Evolutionary conservation across 2,329 filamentous ascomycete species (phyloP), one percentile per base, ranked within the genome.

Genomic region (Aquanectria penicillioides): DNA sequence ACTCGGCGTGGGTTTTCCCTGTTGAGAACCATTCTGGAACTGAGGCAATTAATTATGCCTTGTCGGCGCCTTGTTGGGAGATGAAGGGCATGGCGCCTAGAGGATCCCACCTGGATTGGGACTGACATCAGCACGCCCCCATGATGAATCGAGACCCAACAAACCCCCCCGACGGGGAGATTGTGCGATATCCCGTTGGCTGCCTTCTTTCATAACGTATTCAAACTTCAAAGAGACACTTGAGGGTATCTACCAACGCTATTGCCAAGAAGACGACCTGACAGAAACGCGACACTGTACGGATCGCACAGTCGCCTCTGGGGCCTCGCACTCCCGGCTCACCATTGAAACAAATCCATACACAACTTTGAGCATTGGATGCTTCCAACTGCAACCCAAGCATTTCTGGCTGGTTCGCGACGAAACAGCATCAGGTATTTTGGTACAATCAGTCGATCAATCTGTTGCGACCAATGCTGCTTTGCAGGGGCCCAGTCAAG

Each of bases 361-460:
- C 34, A 33, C 46, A 28, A 26, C 46, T 38, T 46, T 40, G 31
- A 50, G 56, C 57, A 59, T 40, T 37, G 49, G 26, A 53, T 47
- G 47, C 34, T 48, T 54, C 36, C 43, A 49, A 53, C 41, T 59
- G 56, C 49, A 65, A 58, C 48, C 47, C 48, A 40, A 48, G 38
- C 20, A 46, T 51, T 46, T 59, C 37, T 62, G 22, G 48, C 26
- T 64, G 49, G 58, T 60, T 61, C 56, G 18, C 48, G 43, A 59
- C 64, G 57, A 59, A 59, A 62, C 59, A 66, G 51, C 53, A 65
- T 66, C 66, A 62, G 52, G 55, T 66, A 66, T 64, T 59, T 62
- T 57, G 53, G 53, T 47, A 57, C 57, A 64, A 69, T 69, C 65
- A 69, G 67, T 69, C 67, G 63, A 69, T 69, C 67, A 69, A 65